Conservation (phyloP, 1,284 basidiomycete species). For the Cystobasidiaceae sp. region DNA sequence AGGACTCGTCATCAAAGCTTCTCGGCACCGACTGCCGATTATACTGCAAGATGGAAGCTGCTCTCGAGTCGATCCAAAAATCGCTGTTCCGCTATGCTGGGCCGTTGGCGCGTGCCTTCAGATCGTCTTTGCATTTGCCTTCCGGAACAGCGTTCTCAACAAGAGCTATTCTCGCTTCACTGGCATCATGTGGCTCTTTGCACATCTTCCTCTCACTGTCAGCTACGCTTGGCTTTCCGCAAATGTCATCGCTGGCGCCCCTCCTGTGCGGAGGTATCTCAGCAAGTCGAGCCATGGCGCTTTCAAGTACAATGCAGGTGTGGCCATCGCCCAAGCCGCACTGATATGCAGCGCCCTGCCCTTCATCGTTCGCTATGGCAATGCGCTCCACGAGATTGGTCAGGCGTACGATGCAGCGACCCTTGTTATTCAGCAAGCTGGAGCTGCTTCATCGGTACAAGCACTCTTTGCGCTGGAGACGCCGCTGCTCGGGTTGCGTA, state of each 20-base stretch:
- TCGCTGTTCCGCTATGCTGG: not conserved
- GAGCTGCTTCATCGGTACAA: not conserved
- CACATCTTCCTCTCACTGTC: not conserved
- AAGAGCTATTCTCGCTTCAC: not conserved
- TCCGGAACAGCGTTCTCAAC: not conserved
- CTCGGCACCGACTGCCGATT: not conserved
- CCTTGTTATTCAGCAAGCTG: not conserved
- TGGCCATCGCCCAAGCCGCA: not conserved
- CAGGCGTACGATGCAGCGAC: not conserved
- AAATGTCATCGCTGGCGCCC: not conserved
- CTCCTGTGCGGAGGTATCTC: not conserved
- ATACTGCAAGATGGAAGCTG: not conserved
- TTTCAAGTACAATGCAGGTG: not conserved
- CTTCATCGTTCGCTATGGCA: not conserved
- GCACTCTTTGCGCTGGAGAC: not conserved
- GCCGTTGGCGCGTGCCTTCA: not conserved
- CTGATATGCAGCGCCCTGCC: not conserved
- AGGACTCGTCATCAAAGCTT: not conserved
- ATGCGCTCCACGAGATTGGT: not conserved
- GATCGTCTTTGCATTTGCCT: slow-evolving; percentile 1
- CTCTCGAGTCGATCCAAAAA: not conserved
- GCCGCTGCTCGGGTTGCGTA: not conserved
- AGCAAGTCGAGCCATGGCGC: not conserved
- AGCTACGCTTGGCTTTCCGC: not conserved
- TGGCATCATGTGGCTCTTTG: not conserved